Evolutionary conservation across 257 asterid genomes (phyloP).

Genomic region (Haberlea rhodopensis): DNA sequence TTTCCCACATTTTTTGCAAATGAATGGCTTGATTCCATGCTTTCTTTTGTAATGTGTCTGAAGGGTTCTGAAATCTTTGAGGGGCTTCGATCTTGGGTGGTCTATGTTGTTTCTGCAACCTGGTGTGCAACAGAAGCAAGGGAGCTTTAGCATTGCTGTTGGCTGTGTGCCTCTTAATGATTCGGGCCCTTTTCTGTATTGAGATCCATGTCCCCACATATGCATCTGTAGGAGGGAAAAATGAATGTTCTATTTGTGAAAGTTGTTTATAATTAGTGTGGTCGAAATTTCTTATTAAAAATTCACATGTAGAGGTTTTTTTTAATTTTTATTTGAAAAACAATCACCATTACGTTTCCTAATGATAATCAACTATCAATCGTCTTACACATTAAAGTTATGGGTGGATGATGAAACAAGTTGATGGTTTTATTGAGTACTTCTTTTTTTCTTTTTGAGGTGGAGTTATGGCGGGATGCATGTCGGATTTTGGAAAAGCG

Average conservation of each 20-base stretch:
- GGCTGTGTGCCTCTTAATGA: conserved; percentile 35
- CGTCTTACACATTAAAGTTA: no score
- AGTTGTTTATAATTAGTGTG: no score
- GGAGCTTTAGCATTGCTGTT: conserved; percentile 32
- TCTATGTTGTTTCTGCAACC: conserved; percentile 34
- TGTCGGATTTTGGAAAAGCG: not conserved
- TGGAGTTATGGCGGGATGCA: not conserved
- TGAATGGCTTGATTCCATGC: conserved; percentile 32
- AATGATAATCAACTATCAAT: no score
- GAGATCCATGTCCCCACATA: conserved; percentile 40
- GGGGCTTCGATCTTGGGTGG: conserved; percentile 33
- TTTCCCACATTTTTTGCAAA: conserved; percentile 33
- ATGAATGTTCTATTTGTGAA: no score
- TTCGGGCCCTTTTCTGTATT: conserved; percentile 29
- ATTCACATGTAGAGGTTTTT: no score
- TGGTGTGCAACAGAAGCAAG: conserved; percentile 33
- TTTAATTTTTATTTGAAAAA: no score
- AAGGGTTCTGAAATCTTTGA: conserved; percentile 35
- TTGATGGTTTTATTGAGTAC: not conserved
- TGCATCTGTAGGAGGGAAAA: no score
- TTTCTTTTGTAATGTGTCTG: conserved; percentile 35
- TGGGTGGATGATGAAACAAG: not conserved
- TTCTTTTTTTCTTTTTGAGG: not conserved
- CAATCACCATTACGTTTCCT: no score
- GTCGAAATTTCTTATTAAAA: no score